Conservation (phyloP, 768 basidiomycete genomes). For the Pleurotus pulmonarius region DNA sequence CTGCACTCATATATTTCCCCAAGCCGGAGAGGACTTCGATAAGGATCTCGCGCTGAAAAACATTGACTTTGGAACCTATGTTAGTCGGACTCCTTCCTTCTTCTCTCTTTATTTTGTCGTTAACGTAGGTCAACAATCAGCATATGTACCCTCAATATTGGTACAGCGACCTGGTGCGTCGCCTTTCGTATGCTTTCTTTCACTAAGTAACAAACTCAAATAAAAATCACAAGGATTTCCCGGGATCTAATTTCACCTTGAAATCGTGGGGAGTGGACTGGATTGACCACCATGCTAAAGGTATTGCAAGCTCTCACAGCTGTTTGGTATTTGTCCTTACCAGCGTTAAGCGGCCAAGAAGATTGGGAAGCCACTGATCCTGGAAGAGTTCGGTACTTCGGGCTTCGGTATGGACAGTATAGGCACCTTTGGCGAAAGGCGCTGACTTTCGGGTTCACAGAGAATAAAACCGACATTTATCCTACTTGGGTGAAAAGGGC, state of each 20-base stretch:
- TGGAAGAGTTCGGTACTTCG: constrained; percentile 60
- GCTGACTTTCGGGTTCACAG: constrained; percentile 17
- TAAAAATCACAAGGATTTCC: constrained; percentile 35
- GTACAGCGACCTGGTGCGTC: constrained; percentile 25
- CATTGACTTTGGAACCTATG: constrained; percentile 55
- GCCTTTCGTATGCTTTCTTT: background rate
- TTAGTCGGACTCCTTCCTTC: constrained; percentile 25
- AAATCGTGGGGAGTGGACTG: constrained; percentile 52
- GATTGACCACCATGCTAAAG: constrained; percentile 51
- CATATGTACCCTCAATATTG: constrained; percentile 37
- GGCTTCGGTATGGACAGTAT: constrained; percentile 32
- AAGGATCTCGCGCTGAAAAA: constrained; percentile 42
- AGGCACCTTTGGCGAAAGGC: background rate
- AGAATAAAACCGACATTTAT: constrained; percentile 47
- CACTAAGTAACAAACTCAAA: too few relatives aligned
- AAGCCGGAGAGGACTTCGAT: constrained; percentile 56
- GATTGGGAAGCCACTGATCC: constrained; percentile 55
- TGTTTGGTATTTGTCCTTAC: background rate
- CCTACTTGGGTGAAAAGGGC: constrained; percentile 47
- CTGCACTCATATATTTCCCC: background rate
- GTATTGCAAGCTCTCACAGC: constrained; percentile 20
- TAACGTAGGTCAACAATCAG: constrained; percentile 21
- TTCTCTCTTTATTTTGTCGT: constrained; percentile 15
- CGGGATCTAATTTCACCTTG: constrained; percentile 45
- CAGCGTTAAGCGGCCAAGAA: constrained; percentile 38